These are phyloP conservation scores for Starmerella etchellsii DNA, from an alignment of 805 yeast species.

Conservation along the genomic window DNA sequence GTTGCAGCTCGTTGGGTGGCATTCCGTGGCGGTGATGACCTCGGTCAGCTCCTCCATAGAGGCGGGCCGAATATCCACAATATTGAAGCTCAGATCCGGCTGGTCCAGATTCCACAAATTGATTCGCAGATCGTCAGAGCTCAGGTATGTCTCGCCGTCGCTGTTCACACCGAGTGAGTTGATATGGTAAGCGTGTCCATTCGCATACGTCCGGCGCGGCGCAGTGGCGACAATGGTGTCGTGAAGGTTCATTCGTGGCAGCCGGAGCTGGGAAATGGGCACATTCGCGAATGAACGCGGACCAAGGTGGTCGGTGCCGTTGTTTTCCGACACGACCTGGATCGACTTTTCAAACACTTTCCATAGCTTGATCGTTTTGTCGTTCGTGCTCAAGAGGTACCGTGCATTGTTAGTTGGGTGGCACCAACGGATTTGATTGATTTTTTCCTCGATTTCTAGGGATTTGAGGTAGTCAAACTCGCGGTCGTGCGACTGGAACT, in stretches of 20 bases:
- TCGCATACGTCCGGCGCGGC: constrained; percentile 80
- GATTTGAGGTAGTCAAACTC: constrained; percentile 95
- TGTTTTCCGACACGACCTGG: constrained; percentile 84
- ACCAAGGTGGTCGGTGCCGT: constrained; percentile 41
- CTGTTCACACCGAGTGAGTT: constrained; percentile 88
- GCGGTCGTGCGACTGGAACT: constrained; percentile 96
- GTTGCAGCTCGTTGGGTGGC: constrained; percentile 88
- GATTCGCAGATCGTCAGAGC: constrained; percentile 87
- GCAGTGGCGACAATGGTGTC: constrained; percentile 92
- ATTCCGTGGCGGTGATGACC: constrained; percentile 91
- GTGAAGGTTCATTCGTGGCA: constrained; percentile 85
- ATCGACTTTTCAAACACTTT: constrained; percentile 84
- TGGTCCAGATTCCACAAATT: constrained; percentile 91
- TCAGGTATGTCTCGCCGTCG: constrained; percentile 89
- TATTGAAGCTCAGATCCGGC: constrained; percentile 90
- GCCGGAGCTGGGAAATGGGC: constrained; percentile 37
- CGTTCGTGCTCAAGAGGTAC: constrained; percentile 81
- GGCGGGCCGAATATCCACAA: constrained; percentile 94
- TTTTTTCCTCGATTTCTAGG: constrained; percentile 93
- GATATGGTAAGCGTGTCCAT: constrained; percentile 97
- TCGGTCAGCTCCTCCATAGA: constrained; percentile 98
- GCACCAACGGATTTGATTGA: constrained; percentile 95
- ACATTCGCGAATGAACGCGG: constrained; percentile 19
- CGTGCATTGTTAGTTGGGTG: constrained; percentile 80
- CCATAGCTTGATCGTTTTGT: constrained; percentile 98